Evolutionary conservation across 768 basidiomycete genomes (phyloP), one percentile per base, ranked within the genome.

Genomic region (Tricholoma flavovirens): DNA sequence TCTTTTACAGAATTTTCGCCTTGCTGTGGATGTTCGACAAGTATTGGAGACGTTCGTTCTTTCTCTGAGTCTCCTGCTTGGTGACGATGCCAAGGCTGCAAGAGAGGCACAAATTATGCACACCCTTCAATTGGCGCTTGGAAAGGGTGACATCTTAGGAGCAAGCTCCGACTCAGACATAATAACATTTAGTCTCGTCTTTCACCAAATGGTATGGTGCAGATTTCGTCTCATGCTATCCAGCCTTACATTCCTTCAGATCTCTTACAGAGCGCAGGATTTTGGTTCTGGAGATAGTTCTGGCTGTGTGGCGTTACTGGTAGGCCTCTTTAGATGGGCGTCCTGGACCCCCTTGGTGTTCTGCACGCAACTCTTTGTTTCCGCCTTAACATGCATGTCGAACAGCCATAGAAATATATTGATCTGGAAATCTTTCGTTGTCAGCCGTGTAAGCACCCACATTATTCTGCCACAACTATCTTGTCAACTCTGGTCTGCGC

Each of bases 21-120:
- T 89, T 52, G 67, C 77, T n/a, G 68, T 73, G 9, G 75, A 77
- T 42, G 73, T 83, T 49, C 76, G 83, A 56, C 80, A 81, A 56
- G 77, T 79, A 29, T 66, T 90, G 22, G 86, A 89, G 59, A 72
- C 73, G 10, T 84, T 86, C 61, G 73, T 75, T 3, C 64, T 88
- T 35, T 80, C 83, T 4, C 67, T 90, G 43, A 81, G 80, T 54
- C 73, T 86, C 57, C 62, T 83, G 29, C 75, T 87, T 30, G 84
- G 83, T 36, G 87, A 88, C 60, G 87, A 89, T 55, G 81, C 80
- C 22, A 88, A 86, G 65, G 79, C 76, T 48, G 78, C 83, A n/a
- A 75, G 81, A 55, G 87, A 90, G 69, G 82, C 84, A 14, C 86
- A 88, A 56, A 77, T 87, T 69, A 80, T 87, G 72, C 87, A 88